Evolutionary conservation across 2,329 filamentous ascomycete species (phyloP).

Genomic region (Botrytis tulipae): DNA sequence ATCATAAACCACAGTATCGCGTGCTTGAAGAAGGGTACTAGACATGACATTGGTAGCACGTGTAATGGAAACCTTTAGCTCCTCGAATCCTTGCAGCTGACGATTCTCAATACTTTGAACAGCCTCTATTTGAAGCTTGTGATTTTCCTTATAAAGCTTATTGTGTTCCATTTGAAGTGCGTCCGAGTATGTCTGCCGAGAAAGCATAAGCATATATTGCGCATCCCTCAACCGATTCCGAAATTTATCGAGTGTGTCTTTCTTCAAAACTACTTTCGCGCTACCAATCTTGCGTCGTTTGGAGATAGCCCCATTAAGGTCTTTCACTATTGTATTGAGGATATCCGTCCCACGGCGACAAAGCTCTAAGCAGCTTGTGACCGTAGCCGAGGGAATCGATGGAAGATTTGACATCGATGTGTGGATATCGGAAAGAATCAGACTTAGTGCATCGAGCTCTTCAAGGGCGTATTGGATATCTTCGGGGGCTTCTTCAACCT

Average conservation of each 20-base stretch:
- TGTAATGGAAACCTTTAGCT: neutral
- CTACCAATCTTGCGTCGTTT: neutral
- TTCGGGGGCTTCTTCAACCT: constrained; percentile 1
- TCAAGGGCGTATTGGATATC: neutral
- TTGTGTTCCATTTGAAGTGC: neutral
- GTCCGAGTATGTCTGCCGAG: neutral
- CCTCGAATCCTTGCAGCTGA: neutral
- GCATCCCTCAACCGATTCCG: neutral
- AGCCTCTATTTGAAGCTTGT: neutral
- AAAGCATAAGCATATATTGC: neutral
- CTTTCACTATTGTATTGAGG: neutral
- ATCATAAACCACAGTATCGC: neutral
- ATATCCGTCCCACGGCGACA: neutral
- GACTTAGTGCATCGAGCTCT: neutral
- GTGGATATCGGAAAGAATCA: neutral
- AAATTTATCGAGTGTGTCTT: neutral
- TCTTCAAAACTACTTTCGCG: neutral
- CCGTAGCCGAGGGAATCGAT: neutral
- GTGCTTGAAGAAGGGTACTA: neutral
- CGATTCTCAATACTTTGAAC: neutral
- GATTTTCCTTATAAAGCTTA: too few species aligned
- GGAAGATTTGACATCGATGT: neutral
- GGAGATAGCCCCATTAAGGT: neutral
- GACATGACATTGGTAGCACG: neutral
- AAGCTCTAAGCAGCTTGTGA: neutral